phyloP scores from a whole-genome alignment of 139 green algal species.

The Ettlia oleoabundans region DNA sequence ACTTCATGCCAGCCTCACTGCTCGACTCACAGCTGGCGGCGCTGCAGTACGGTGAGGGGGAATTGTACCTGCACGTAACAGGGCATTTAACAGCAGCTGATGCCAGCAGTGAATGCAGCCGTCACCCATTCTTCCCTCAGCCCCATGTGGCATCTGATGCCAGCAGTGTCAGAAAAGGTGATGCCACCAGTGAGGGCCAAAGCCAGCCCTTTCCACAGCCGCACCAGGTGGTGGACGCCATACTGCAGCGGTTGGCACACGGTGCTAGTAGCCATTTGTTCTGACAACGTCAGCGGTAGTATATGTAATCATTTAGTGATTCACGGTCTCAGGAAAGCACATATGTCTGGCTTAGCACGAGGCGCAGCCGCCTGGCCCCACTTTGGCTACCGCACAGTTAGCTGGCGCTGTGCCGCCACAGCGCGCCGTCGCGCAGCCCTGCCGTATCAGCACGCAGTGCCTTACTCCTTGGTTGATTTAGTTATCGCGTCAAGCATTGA shows the following conservation, averaged over 20 bases:
- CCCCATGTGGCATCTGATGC: too few relatives aligned
- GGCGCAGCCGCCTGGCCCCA: too few relatives aligned
- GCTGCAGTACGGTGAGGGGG: slow-evolving; percentile 10
- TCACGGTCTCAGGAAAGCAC: background rate
- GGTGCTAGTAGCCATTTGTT: background rate
- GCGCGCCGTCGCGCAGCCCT: too few relatives aligned
- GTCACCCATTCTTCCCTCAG: too few relatives aligned
- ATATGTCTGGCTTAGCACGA: too few relatives aligned
- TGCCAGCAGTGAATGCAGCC: background rate
- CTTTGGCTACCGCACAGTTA: too few relatives aligned
- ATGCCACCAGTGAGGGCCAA: background rate
- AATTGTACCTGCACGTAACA: slow-evolving; percentile 13
- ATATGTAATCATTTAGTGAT: too few relatives aligned
- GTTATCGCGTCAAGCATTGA: too few relatives aligned
- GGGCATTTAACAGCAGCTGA: background rate
- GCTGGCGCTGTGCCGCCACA: too few relatives aligned
- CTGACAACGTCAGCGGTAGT: background rate
- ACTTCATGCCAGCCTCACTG: slow-evolving; percentile 52
- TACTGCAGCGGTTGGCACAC: background rate
- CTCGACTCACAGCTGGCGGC: slow-evolving; percentile 48
- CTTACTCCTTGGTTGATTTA: too few relatives aligned
- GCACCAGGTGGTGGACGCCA: background rate
- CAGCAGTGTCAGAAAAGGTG: background rate
- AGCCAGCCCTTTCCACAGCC: background rate
- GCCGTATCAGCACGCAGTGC: too few relatives aligned